Conservation (phyloP, 2,329 filamentous ascomycete genomes). For the Colletotrichum horii region DNA sequence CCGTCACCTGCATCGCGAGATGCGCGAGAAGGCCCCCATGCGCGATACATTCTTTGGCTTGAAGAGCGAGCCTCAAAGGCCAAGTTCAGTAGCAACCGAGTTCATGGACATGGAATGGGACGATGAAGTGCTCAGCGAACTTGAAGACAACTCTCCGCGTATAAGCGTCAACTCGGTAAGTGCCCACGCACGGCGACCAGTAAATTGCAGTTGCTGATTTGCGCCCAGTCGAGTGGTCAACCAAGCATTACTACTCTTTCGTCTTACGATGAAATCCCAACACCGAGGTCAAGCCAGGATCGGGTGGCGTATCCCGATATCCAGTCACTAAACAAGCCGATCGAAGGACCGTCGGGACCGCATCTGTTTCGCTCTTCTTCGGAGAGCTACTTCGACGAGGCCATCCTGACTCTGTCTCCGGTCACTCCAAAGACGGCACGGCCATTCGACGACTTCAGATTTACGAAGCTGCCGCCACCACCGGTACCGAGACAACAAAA, state of each 20-base stretch:
- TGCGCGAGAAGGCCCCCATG: conserved; percentile 54
- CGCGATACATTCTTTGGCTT: conserved; percentile 68
- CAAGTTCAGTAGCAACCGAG: conserved; percentile 75
- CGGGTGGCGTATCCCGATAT: conserved; percentile 62
- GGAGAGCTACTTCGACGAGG: conserved; percentile 54
- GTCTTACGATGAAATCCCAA: conserved; percentile 82
- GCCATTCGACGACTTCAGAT: conserved; percentile 19
- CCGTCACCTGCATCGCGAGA: conserved; percentile 49
- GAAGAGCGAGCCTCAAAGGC: conserved; percentile 59
- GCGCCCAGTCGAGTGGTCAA: conserved; percentile 47
- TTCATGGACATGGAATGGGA: conserved; percentile 79
- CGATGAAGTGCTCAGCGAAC: conserved; percentile 63
- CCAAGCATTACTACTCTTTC: conserved; percentile 86
- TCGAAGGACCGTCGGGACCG: conserved; percentile 82
- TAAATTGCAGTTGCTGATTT: conserved; percentile 16
- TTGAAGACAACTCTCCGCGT: conserved; percentile 70
- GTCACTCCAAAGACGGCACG: conserved; percentile 69
- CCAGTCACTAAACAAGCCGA: conserved; percentile 61
- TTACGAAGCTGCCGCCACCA: conserved; percentile 18
- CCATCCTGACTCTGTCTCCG: conserved; percentile 73
- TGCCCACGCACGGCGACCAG: conserved; percentile 19
- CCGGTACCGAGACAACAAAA: conserved; percentile 37
- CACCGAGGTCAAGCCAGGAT: conserved; percentile 71
- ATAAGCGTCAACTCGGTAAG: conserved; percentile 76
- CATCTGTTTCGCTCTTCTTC: conserved; percentile 82